phyloP scores from a whole-genome alignment of 2,329 filamentous ascomycete species.

The Colletotrichum sp. region DNA sequence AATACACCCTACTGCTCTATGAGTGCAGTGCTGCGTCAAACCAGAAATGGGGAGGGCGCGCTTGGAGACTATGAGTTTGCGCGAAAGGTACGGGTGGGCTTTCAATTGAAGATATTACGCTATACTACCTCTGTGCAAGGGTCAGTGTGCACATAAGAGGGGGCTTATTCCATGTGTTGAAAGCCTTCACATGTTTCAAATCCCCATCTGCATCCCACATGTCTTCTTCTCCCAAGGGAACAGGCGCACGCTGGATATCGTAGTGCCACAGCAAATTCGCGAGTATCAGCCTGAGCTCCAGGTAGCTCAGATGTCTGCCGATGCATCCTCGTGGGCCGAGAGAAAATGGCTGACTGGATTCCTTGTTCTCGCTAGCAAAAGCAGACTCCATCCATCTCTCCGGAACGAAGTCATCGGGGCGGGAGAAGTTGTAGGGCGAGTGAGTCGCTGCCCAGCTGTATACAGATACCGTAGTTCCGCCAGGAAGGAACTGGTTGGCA shows the following conservation, averaged over 20 bases:
- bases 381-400: constrained; percentile 30
- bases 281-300: constrained; percentile 33
- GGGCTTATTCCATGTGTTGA: constrained; percentile 32
- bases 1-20: neutral
- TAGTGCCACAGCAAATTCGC: constrained; percentile 29
- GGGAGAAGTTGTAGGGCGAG: constrained; percentile 31
- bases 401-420: constrained; percentile 37
- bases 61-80: neutral
- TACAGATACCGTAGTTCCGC: constrained; percentile 43
- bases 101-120: neutral
- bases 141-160: constrained; percentile 29
- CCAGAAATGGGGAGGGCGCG: neutral
- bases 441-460: constrained; percentile 36
- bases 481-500: constrained; percentile 32
- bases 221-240: constrained; percentile 18
- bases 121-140: neutral
- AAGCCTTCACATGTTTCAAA: constrained; percentile 27
- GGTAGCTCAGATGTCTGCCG: constrained; percentile 34
- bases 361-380: constrained; percentile 25
- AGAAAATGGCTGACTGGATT: constrained; percentile 31
- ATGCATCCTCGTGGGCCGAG: constrained; percentile 34
- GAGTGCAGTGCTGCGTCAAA: neutral
- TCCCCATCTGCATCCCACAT: constrained; percentile 30
- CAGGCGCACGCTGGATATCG: constrained; percentile 30
- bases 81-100: neutral